phyloP scores from a whole-genome alignment of 2,329 filamentous ascomycete genomes.

The Neonectria sp. region DNA sequence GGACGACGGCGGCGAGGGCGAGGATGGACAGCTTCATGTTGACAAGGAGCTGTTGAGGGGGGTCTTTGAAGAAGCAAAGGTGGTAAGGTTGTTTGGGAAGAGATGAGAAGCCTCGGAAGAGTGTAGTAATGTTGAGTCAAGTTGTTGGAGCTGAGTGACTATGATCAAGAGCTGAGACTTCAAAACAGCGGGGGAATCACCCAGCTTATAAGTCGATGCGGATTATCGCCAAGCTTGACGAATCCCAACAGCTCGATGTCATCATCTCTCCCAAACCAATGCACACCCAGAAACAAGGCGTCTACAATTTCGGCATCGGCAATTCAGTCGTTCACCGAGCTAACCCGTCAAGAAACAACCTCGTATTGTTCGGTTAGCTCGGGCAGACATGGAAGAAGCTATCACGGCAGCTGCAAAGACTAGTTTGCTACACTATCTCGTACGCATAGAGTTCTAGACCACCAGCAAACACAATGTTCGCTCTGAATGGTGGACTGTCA shows the following conservation, averaged over 20 bases:
- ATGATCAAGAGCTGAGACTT: not conserved
- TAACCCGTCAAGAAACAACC: not conserved
- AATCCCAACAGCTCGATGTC: not conserved
- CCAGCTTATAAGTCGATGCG: constrained; percentile 34
- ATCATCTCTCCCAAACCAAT: constrained; percentile 9
- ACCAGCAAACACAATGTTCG: not conserved
- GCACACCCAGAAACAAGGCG: not conserved
- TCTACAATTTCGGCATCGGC: not conserved
- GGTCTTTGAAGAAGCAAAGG: not conserved
- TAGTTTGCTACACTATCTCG: not conserved
- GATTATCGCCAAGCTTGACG: not conserved
- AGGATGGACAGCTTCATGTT: constrained; percentile 52
- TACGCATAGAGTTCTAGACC: not conserved
- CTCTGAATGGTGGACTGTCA: not conserved
- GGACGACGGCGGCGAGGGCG: constrained; percentile 44
- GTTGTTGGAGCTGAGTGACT: constrained; percentile 5
- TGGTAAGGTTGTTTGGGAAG: not conserved
- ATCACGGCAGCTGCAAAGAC: not conserved
- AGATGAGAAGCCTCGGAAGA: constrained; percentile 10
- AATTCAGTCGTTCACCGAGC: not conserved
- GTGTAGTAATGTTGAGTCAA: constrained; percentile 8
- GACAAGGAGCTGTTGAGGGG: not conserved
- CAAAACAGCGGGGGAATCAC: constrained; percentile 13
- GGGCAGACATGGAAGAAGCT: not conserved
- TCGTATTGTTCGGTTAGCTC: not conserved